phyloP scores from a whole-genome alignment of 495 filamentous ascomycete species.

The Penicillium cinerascens region DNA sequence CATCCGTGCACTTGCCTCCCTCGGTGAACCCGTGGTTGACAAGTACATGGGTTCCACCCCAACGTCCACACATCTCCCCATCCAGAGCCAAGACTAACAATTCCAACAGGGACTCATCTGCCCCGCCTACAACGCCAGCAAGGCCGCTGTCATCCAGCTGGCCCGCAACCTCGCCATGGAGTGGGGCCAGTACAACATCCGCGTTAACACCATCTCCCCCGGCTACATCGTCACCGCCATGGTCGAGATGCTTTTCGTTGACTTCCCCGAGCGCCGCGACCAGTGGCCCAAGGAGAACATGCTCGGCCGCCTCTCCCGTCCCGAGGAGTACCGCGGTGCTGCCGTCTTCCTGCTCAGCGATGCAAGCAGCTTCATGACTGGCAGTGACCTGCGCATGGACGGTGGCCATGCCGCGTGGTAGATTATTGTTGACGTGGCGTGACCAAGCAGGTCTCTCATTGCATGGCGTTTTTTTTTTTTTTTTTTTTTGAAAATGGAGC shows the following conservation, averaged over 20 bases:
- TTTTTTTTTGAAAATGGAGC: not conserved
- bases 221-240: slow-evolving; percentile 94
- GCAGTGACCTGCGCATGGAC: slow-evolving; percentile 74
- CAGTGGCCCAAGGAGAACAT: slow-evolving; percentile 89
- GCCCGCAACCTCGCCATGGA: slow-evolving; percentile 80
- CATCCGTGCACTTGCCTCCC: not conserved
- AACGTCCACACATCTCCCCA: not conserved
- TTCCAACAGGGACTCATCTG: slow-evolving; percentile 58
- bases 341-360: slow-evolving; percentile 84
- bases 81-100: not conserved
- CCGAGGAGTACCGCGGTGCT: slow-evolving; percentile 76
- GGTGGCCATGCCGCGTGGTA: slow-evolving; percentile 82
- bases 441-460: slow-evolving; percentile 15
- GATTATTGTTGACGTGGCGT: slow-evolving; percentile 3
- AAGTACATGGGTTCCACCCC: not conserved
- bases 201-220: slow-evolving; percentile 92
- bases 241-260: slow-evolving; percentile 74
- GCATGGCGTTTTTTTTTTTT: slow-evolving; percentile 22
- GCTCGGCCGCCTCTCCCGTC: slow-evolving; percentile 73
- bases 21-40: not conserved
- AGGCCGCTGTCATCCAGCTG: slow-evolving; percentile 83
- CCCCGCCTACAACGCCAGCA: slow-evolving; percentile 87
- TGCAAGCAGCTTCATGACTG: slow-evolving; percentile 86
- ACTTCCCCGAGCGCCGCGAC: slow-evolving; percentile 68
- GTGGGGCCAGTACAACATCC: slow-evolving; percentile 84